Conservation (phyloP, 139 green algal genomes). For the Chlorella sp. region DNA sequence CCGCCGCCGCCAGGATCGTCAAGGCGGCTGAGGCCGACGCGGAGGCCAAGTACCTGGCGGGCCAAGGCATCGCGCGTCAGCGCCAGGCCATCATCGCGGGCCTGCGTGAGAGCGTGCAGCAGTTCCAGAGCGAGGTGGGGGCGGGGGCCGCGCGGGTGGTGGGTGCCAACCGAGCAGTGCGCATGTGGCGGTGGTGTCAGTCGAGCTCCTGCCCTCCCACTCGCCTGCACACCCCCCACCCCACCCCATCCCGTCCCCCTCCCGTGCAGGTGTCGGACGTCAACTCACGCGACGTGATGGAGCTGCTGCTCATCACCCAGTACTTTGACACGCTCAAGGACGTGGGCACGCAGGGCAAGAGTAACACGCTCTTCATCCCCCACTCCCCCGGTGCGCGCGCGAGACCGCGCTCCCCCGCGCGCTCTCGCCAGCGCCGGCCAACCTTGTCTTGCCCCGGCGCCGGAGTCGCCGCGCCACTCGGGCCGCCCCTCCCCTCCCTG, state of each 20-base stretch:
- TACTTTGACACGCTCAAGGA: constrained; percentile 95
- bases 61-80: constrained; percentile 78
- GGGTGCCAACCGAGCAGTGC: no score
- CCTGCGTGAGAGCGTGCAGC: constrained; percentile 83
- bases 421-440: no score
- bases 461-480: no score
- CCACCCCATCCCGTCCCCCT: no score
- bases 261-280: constrained; percentile 48
- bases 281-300: constrained; percentile 73
- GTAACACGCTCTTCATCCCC: constrained; percentile 82
- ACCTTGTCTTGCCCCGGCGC: no score
- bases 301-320: constrained; percentile 88
- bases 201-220: no score
- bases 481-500: no score
- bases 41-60: constrained; percentile 91
- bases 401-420: no score
- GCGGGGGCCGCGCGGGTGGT: no score
- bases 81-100: constrained; percentile 89
- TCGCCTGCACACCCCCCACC: no score
- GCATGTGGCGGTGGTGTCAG: no score
- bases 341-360: constrained; percentile 48
- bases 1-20: no score
- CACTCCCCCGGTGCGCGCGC: constrained; percentile 44
- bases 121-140: constrained; percentile 60
- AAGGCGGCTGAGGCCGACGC: constrained; percentile 95